These are phyloP conservation scores for Cutaneotrichosporon sp. DNA, from an alignment of 1,284 basidiomycete genomes.

Conservation along the genomic window DNA sequence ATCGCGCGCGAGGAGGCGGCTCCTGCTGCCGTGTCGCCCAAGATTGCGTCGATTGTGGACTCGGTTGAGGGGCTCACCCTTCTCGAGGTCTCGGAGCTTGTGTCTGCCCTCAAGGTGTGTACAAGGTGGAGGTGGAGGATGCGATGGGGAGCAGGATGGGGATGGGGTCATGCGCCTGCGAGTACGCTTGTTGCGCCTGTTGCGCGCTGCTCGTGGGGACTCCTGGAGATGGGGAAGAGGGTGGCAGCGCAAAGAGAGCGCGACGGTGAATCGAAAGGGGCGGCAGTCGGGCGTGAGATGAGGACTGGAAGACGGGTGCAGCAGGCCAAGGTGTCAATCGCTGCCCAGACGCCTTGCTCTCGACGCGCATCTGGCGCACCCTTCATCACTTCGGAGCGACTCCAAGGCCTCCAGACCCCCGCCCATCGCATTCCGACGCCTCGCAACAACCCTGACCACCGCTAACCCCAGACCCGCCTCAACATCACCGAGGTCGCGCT, in stretches of 20 bases:
- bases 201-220: background rate
- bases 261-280: no score
- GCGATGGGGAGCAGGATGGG: background rate
- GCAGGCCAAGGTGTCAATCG: no score
- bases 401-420: no score
- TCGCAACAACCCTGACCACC: background rate
- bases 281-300: no score
- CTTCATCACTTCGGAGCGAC: no score
- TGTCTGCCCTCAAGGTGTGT: slow-evolving; percentile 81
- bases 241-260: no score
- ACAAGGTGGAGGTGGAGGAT: slow-evolving; percentile 15
- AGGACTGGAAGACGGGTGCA: no score
- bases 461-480: slow-evolving; percentile 69
- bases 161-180: background rate
- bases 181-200: background rate
- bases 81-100: slow-evolving; percentile 96
- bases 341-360: no score
- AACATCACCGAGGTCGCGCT: slow-evolving; percentile 99
- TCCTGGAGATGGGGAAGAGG: background rate
- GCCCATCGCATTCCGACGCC: background rate
- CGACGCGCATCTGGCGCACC: no score
- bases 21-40: slow-evolving; percentile 56
- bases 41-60: slow-evolving; percentile 83
- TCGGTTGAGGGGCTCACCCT: slow-evolving; percentile 88
- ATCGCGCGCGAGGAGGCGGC: slow-evolving; percentile 31